phyloP scores from a whole-genome alignment of 2,329 filamentous ascomycete species.

The Berkeleyomyces basicola region DNA sequence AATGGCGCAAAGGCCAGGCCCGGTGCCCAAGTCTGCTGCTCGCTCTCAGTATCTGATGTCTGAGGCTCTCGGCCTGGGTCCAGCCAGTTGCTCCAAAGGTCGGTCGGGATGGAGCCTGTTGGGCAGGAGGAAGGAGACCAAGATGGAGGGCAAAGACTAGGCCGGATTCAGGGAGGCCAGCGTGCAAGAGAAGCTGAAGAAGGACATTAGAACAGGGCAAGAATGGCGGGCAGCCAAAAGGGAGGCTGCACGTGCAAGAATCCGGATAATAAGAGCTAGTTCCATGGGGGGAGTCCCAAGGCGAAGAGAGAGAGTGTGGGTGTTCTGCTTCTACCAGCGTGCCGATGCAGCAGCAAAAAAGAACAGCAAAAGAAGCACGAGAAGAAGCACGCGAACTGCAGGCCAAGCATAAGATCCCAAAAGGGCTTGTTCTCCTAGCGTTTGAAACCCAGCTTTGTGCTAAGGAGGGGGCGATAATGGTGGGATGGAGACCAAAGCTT shows the following conservation, averaged over 20 bases:
- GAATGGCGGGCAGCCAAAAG: background rate
- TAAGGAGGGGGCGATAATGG: constrained; percentile 1
- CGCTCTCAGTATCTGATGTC: background rate
- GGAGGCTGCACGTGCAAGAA: background rate
- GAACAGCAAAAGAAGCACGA: background rate
- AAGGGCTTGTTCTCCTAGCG: background rate
- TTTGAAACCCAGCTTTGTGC: background rate
- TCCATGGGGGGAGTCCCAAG: background rate
- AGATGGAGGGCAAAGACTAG: background rate
- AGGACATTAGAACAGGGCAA: background rate
- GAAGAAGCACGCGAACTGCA: background rate
- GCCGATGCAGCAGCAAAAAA: background rate
- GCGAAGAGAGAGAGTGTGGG: too few species aligned
- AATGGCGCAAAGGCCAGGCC: background rate
- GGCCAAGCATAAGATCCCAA: background rate
- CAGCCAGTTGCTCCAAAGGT: background rate
- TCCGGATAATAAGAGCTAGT: background rate
- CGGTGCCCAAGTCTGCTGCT: too few species aligned
- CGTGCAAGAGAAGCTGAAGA: background rate
- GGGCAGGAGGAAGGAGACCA: background rate
- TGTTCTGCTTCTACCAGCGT: background rate
- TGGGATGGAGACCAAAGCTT: constrained; percentile 3
- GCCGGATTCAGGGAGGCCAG: background rate
- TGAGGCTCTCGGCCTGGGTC: background rate
- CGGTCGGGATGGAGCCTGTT: background rate